phyloP scores from a whole-genome alignment of 129 eudicot genomes.

The Arctium lappa region DNA sequence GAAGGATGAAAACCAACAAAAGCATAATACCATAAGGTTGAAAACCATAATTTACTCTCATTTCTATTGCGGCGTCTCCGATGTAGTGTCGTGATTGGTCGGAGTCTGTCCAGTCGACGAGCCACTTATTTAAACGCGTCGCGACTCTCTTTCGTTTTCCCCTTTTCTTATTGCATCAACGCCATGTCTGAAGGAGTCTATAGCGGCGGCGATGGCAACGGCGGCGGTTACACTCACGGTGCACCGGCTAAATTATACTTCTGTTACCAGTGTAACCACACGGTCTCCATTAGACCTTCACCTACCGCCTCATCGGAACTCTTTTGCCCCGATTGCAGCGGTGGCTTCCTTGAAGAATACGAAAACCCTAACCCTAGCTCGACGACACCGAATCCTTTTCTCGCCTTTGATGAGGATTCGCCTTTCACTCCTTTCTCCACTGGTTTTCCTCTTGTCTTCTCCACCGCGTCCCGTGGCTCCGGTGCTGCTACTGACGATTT shows the following conservation, averaged over 20 bases:
- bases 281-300: slow-evolving; percentile 41
- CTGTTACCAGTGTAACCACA: slow-evolving; percentile 75
- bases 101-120: background rate
- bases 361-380: slow-evolving; percentile 54
- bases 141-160: background rate
- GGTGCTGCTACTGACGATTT: slow-evolving; percentile 21
- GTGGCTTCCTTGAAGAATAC: slow-evolving; percentile 73
- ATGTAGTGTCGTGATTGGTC: background rate
- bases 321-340: slow-evolving; percentile 70
- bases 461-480: slow-evolving; percentile 33
- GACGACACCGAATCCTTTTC: slow-evolving; percentile 26
- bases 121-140: background rate
- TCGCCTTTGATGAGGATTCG: slow-evolving; percentile 34
- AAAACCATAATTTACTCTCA: too few relatives aligned
- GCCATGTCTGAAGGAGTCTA: slow-evolving; percentile 27
- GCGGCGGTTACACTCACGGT: slow-evolving; percentile 24
- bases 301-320: slow-evolving; percentile 52
- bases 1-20: background rate
- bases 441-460: slow-evolving; percentile 39
- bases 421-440: slow-evolving; percentile 22
- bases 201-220: slow-evolving; percentile 13
- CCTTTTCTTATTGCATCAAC: background rate
- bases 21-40: too few relatives aligned
- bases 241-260: slow-evolving; percentile 40
- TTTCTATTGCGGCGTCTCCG: background rate